Conservation (phyloP, 257 asterid genomes). For the Lantana camara region DNA sequence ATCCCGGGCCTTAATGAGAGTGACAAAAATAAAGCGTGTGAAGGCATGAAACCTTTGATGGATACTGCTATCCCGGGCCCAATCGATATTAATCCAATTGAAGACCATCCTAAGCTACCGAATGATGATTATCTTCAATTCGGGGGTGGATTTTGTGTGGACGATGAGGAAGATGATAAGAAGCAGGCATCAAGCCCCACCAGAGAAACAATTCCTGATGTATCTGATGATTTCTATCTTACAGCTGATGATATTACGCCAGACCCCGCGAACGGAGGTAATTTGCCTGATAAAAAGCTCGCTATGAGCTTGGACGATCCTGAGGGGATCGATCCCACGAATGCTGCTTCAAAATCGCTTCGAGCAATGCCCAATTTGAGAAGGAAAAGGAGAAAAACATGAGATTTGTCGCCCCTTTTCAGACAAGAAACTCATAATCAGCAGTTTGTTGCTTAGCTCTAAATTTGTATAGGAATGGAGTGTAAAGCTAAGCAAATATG, state of each 20-base stretch:
- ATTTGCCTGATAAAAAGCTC: conserved; percentile 5
- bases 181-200: conserved; percentile 21
- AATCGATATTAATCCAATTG: neutral
- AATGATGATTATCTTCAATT: conserved; percentile 60
- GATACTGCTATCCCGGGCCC: conserved; percentile 16
- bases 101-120: conserved; percentile 30
- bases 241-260: conserved; percentile 12
- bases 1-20: conserved; percentile 14
- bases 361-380: conserved; percentile 88
- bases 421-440: too few species aligned
- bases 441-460: too few species aligned
- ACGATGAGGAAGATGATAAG: conserved; percentile 42
- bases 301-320: conserved; percentile 22
- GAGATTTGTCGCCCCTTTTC: neutral
- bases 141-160: conserved; percentile 88
- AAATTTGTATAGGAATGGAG: too few species aligned
- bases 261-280: neutral
- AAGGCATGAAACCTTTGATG: neutral
- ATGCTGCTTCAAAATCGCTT: conserved; percentile 33
- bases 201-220: conserved; percentile 9
- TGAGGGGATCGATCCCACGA: conserved; percentile 25
- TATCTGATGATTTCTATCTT: conserved; percentile 17
- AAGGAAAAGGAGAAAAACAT: conserved; percentile 48
- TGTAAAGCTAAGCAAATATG: too few species aligned
- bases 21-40: conserved; percentile 9